Base-by-base conservation (phyloP, 768 basidiomycete genomes). In the Mycena belliarum region DNA sequence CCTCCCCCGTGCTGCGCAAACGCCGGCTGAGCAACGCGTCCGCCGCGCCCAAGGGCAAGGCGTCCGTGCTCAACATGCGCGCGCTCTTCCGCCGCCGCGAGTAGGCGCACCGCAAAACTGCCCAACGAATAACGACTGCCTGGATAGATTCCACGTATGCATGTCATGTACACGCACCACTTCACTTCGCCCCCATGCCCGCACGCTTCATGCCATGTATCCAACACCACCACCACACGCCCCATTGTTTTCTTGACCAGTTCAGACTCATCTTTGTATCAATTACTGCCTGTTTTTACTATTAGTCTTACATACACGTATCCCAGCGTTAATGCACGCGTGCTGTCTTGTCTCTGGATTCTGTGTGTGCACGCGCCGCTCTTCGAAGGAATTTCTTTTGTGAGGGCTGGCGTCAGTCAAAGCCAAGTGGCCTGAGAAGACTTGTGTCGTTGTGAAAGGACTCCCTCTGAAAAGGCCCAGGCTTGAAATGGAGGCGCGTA, bases 91-190 rank as follows among this genome's bases (percentile, higher is more conserved):
- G 51, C 24, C 50, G 57, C 35, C 57, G 57, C 38, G 52, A 21
- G 20, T 29, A 14, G 14, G 18, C n/a, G 11, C 14, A n/a, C n/a
- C n/a, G 33, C 33, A 8, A 35, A 35, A 35, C 29, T 14, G 7
- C 28, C 16, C 23, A 5, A 47, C 33, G 33, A 46, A 38, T 23
- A 46, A 38, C 18, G 26, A 48, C 18, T n/a, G n/a, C n/a, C n/a
- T 55, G 54, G 53, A 54, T 48, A 29, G 53, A 49, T 49, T 48
- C 54, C 54, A n/a, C n/a, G n/a, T n/a, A n/a, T n/a, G n/a, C n/a
- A n/a, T n/a, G n/a, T n/a, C n/a, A n/a, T n/a, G n/a, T n/a, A n/a
- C n/a, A n/a, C n/a, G n/a, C n/a, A n/a, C n/a, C n/a, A n/a, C n/a
- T n/a, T n/a, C n/a, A n/a, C n/a, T n/a, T n/a, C n/a, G n/a, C n/a